Evolutionary conservation across 805 yeast species (phyloP).

Genomic region (Lipomyces yamadae): DNA sequence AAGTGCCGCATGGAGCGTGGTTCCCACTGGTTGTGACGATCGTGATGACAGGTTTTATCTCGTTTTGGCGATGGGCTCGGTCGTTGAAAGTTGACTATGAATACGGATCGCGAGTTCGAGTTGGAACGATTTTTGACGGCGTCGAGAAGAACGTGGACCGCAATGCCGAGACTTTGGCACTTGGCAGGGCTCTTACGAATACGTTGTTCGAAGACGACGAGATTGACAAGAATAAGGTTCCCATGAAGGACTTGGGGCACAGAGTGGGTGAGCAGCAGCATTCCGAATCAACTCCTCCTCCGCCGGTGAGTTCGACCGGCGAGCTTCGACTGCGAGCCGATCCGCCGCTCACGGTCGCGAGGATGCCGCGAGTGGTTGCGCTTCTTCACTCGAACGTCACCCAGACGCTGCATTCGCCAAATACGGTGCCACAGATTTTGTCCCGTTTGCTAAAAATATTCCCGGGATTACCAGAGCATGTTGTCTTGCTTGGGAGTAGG

Average conservation of each 20-base stretch:
- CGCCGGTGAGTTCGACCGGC: not conserved
- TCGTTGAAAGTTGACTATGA: slow-evolving; percentile 50
- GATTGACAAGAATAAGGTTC: not conserved
- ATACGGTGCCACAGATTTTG: slow-evolving; percentile 54
- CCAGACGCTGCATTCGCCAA: slow-evolving; percentile 50
- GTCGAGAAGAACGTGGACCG: slow-evolving; percentile 30
- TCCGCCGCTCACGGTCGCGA: slow-evolving; percentile 13
- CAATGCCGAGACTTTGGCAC: not conserved
- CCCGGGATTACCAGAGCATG: slow-evolving; percentile 52
- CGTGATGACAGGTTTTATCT: slow-evolving; percentile 48
- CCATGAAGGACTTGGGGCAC: not conserved
- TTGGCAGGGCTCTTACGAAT: not conserved
- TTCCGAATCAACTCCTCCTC: not conserved
- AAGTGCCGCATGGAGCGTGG: slow-evolving; percentile 67
- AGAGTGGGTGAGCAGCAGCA: not conserved
- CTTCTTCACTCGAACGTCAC: slow-evolving; percentile 50
- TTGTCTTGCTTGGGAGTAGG: slow-evolving; percentile 53
- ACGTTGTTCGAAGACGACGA: not conserved
- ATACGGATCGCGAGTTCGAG: slow-evolving; percentile 45
- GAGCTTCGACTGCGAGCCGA: not conserved
- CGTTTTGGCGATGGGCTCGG: slow-evolving; percentile 57
- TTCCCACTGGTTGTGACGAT: slow-evolving; percentile 57
- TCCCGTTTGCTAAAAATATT: slow-evolving; percentile 49
- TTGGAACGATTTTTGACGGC: slow-evolving; percentile 49
- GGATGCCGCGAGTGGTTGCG: slow-evolving; percentile 47